Base-by-base conservation (phyloP, 805 yeast genomes). In the Wickerhamomyces ciferrii region DNA sequence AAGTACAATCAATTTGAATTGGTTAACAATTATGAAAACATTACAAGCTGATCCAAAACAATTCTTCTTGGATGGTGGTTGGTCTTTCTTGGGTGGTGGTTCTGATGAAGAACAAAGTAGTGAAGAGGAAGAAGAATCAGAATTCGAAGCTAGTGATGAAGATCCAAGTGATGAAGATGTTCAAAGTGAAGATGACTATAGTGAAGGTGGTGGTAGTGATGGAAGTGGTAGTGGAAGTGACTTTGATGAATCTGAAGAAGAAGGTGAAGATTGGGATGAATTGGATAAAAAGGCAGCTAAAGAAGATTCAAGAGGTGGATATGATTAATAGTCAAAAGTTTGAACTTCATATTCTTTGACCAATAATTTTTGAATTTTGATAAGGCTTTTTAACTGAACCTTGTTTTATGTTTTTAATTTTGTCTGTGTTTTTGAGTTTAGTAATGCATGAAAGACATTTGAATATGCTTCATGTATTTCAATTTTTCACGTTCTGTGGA, bases 21-120 rank as follows among this genome's bases (percentile, higher is more conserved):
- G 99, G 99, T 74, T 82, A 14, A 84, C 90, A 21, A 91, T 94
- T 62, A 92, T 94, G 97, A 92, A 90, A 69, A 89, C 97, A 0
- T 81, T 92, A 52, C 81, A 78, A 53, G 83, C 90, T 4, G 97
- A 94, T 65, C 98, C 99, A 14, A 89, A 89, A 63, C 92, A 89
- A 61, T 94, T 94, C 70, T 94, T 91, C 67, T 70, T 78, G 42
- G 95, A 88, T 59, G 99, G 98, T 46, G 99, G 99, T 45, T 94
- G 99, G 99, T 77, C 81, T 25, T 89, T 94, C 78, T 77, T 94
- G 65, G 87, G 90, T 25, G 92, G 94, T 38, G 92, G 83, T 41
- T 90, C 91, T 19, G 96, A 84, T 48, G 85, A 78, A 43, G 96
- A 81, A 50, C 79, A 72, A 29, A 86, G 79, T 18, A 82, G 76